Percentiles rank a stretch among this genome's conserved stretches.
Evolutionary conservation across 306 rosid species (phyloP).

Genomic region (Rosa rugosa): DNA sequence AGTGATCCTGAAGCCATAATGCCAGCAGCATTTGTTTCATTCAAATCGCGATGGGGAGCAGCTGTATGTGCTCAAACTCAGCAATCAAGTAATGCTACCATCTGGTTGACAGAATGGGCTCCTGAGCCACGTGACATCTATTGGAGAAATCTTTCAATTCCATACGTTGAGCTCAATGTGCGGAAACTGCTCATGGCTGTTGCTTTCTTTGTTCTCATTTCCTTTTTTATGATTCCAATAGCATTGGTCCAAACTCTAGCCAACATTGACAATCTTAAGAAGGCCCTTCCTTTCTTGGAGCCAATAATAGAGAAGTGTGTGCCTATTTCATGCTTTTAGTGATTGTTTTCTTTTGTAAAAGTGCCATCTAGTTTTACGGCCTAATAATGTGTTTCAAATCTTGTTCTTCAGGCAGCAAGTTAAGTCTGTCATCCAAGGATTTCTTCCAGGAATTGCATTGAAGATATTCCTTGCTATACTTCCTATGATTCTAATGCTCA

Average conservation of each 20-base stretch:
- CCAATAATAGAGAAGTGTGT: slow-evolving; percentile 65
- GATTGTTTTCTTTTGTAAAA: not conserved
- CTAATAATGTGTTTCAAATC: slow-evolving; percentile 20
- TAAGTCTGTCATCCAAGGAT: slow-evolving; percentile 80
- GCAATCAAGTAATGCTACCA: slow-evolving; percentile 72
- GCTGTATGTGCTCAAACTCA: slow-evolving; percentile 96
- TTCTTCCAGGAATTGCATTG: slow-evolving; percentile 83
- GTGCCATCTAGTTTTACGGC: not conserved
- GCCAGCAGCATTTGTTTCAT: slow-evolving; percentile 95
- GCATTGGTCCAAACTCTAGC: slow-evolving; percentile 92
- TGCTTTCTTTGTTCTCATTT: slow-evolving; percentile 57
- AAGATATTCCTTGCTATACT: slow-evolving; percentile 77
- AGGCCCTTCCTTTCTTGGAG: slow-evolving; percentile 79
- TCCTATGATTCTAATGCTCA: slow-evolving; percentile 67
- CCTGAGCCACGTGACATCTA: slow-evolving; percentile 84
- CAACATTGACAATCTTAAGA: slow-evolving; percentile 71
- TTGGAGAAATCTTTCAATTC: slow-evolving; percentile 90
- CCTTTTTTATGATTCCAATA: slow-evolving; percentile 88
- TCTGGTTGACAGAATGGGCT: slow-evolving; percentile 98
- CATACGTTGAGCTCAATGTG: slow-evolving; percentile 66
- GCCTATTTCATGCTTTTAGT: slow-evolving; percentile 20
- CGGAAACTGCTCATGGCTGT: slow-evolving; percentile 62
- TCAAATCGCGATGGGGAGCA: slow-evolving; percentile 87
- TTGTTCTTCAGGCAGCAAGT: slow-evolving; percentile 52
- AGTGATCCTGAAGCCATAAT: slow-evolving; percentile 59